These are phyloP conservation scores for Eragrostis nindensis DNA, from an alignment of 176 grass and related monocot genomes.

Conservation along the genomic window DNA sequence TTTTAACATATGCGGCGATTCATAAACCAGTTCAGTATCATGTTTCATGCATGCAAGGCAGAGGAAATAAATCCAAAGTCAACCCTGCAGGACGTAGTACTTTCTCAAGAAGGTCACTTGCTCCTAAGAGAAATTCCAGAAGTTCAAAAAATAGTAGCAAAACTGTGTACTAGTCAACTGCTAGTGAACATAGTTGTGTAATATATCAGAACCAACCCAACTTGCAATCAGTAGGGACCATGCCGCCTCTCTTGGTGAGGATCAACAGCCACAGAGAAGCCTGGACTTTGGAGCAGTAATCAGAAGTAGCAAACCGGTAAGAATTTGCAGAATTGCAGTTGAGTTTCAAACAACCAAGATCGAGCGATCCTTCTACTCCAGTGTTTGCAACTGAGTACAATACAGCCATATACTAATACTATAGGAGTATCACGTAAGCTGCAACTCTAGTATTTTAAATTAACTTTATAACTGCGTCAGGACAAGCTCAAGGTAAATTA, in stretches of 20 bases:
- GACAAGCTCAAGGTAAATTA: slow-evolving; percentile 27
- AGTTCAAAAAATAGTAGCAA: neutral
- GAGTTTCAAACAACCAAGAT: slow-evolving; percentile 19
- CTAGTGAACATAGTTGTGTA: neutral
- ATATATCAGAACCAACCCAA: neutral
- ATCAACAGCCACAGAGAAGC: neutral
- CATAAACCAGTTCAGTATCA: neutral
- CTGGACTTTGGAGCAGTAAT: slow-evolving; percentile 11
- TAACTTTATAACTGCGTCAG: neutral
- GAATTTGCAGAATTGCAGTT: neutral
- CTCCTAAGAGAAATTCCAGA: neutral
- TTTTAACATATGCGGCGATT: neutral
- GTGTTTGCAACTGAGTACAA: slow-evolving; percentile 8
- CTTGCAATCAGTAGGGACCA: slow-evolving; percentile 38
- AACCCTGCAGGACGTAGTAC: neutral
- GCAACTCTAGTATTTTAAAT: neutral
- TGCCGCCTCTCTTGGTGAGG: slow-evolving; percentile 32
- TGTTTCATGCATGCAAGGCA: neutral
- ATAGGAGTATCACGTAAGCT: neutral
- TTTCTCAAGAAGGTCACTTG: neutral
- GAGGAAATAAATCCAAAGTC: neutral
- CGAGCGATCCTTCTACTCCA: neutral
- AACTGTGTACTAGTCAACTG: neutral
- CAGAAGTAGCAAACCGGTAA: neutral
- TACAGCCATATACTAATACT: neutral